Conservation (phyloP, 1,139 yeast genomes). For the Pichia sp. region DNA sequence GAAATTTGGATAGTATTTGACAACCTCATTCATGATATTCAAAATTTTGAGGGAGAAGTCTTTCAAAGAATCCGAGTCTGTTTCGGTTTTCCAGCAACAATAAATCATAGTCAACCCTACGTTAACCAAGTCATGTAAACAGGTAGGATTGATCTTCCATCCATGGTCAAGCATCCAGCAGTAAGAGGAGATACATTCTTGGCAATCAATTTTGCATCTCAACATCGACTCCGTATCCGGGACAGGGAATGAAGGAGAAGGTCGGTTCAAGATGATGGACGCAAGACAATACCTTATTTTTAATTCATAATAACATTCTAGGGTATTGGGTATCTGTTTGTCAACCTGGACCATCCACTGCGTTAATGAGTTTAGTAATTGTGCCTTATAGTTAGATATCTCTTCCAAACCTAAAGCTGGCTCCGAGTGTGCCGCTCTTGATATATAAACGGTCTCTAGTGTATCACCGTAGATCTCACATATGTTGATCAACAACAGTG, state of each 20-base stretch:
- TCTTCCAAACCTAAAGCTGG: slow-evolving; percentile 18
- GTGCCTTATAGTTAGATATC: slow-evolving; percentile 10
- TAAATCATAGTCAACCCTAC: slow-evolving; percentile 23
- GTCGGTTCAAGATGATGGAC: slow-evolving; percentile 21
- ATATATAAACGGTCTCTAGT: slow-evolving; percentile 22
- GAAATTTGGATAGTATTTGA: slow-evolving; percentile 18
- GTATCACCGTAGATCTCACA: slow-evolving; percentile 25
- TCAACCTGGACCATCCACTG: slow-evolving; percentile 22
- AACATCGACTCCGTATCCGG: slow-evolving; percentile 19
- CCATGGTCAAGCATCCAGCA: slow-evolving; percentile 14
- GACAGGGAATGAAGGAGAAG: slow-evolving; percentile 22
- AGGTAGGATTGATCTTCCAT: slow-evolving; percentile 19
- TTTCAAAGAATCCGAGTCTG: slow-evolving; percentile 16
- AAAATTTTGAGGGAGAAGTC: slow-evolving; percentile 15
- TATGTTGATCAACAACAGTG: slow-evolving; percentile 20
- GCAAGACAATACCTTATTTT: slow-evolving; percentile 20
- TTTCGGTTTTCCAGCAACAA: slow-evolving; percentile 24
- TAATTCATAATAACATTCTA: slow-evolving; percentile 19
- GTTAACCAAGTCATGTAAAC: slow-evolving; percentile 21
- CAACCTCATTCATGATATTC: slow-evolving; percentile 19
- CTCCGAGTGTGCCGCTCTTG: slow-evolving; percentile 16
- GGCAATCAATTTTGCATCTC: slow-evolving; percentile 20
- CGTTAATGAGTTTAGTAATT: slow-evolving; percentile 16
- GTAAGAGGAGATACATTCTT: slow-evolving; percentile 18
- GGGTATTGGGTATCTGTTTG: slow-evolving; percentile 17